Percentiles rank a stretch among this genome's conserved stretches.
phyloP scores from a whole-genome alignment of 768 basidiomycete species.

The Tulasnella sp. region DNA sequence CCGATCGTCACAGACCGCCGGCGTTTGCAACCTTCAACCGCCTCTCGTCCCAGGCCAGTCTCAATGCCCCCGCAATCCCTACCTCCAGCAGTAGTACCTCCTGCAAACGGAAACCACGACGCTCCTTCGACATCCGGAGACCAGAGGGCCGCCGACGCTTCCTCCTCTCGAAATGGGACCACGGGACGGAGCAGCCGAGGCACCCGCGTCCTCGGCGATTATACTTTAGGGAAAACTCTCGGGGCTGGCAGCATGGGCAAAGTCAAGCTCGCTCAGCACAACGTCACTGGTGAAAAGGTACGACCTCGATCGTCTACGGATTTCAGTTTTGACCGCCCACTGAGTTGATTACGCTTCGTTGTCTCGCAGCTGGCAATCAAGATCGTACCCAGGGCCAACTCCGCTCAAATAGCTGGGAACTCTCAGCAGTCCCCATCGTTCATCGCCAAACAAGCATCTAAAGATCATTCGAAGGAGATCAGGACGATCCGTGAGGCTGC shows the following conservation, averaged over 20 bases:
- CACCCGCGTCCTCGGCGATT: slow-evolving; percentile 74
- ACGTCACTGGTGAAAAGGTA: slow-evolving; percentile 85
- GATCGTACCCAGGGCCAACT: slow-evolving; percentile 79
- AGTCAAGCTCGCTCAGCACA: slow-evolving; percentile 91
- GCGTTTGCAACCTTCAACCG: slow-evolving; percentile 19
- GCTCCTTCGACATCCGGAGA: slow-evolving; percentile 21
- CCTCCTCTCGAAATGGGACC: not conserved
- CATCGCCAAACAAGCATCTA: slow-evolving; percentile 66
- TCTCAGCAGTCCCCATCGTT: slow-evolving; percentile 34
- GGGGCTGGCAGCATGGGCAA: slow-evolving; percentile 99
- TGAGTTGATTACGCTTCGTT: not conserved
- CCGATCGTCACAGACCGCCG: slow-evolving; percentile 22
- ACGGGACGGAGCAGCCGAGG: not conserved
- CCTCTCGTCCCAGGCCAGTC: slow-evolving; percentile 44
- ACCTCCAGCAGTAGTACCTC: slow-evolving; percentile 18
- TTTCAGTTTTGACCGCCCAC: not conserved
- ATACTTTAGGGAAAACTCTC: slow-evolving; percentile 90
- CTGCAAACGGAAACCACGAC: slow-evolving; percentile 16
- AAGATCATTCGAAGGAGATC: slow-evolving; percentile 92
- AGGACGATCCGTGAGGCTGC: slow-evolving; percentile 93
- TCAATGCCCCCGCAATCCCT: slow-evolving; percentile 64
- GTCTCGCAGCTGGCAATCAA: slow-evolving; percentile 82
- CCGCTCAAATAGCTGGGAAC: slow-evolving; percentile 33
- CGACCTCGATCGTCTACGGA: slow-evolving; percentile 21
- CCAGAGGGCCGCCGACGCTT: slow-evolving; percentile 9